A percentile compares a stretch with the other conserved stretches of the same genome.
These are phyloP conservation scores for Sphaerulina populicola DNA, from an alignment of 2,329 filamentous ascomycete species.

Conservation along the genomic window DNA sequence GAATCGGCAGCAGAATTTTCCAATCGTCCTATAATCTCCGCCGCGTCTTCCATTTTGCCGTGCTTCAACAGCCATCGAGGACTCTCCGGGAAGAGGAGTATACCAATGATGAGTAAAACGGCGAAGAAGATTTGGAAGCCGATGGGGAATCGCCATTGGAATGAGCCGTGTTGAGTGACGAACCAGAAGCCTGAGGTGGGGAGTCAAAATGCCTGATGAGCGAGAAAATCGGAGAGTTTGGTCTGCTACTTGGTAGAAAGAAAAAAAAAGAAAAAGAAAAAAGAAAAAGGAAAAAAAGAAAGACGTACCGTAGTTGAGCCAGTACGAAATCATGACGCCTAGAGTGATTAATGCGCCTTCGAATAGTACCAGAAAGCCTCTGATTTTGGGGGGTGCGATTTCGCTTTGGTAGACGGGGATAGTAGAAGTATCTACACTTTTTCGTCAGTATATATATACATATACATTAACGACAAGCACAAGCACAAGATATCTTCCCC, in stretches of 20 bases:
- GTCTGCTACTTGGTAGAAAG: too few species aligned
- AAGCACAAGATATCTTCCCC: too few species aligned
- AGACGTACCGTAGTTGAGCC: slow-evolving; percentile 32
- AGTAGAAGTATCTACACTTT: slow-evolving; percentile 22
- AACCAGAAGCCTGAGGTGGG: too few species aligned
- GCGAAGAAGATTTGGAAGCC: slow-evolving; percentile 50
- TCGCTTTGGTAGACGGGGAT: slow-evolving; percentile 44
- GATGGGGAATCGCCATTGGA: slow-evolving; percentile 48
- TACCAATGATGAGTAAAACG: slow-evolving; percentile 42
- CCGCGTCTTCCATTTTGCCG: slow-evolving; percentile 40
- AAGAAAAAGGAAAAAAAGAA: too few species aligned
- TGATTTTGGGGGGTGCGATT: slow-evolving; percentile 78
- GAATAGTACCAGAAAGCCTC: slow-evolving; percentile 87
- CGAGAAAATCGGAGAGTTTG: too few species aligned
- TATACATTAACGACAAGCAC: too few species aligned
- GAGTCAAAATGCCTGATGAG: too few species aligned
- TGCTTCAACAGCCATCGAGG: slow-evolving; percentile 48
- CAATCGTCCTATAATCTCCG: slow-evolving; percentile 45
- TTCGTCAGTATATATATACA: too few species aligned
- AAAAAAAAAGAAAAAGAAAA: too few species aligned
- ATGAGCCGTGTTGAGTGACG: slow-evolving; percentile 34
- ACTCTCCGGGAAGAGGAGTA: slow-evolving; percentile 48
- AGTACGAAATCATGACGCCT: slow-evolving; percentile 42
- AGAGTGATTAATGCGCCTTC: slow-evolving; percentile 69
- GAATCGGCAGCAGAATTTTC: slow-evolving; percentile 21